These are phyloP conservation scores for Xerocomus brunneocitrinus DNA, from an alignment of 768 basidiomycete species.

Conservation along the genomic window DNA sequence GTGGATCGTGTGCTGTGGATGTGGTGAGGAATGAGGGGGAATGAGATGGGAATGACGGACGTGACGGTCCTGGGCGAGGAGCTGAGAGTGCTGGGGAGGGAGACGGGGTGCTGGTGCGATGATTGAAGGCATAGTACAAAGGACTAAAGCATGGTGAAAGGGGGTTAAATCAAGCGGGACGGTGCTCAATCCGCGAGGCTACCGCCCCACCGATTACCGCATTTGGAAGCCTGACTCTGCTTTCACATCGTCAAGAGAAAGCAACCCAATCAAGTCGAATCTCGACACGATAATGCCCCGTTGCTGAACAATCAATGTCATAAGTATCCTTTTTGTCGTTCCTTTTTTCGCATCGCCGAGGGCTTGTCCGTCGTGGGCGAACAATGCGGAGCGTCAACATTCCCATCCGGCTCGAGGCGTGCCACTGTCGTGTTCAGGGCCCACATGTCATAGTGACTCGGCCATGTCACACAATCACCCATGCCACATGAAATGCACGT, in stretches of 20 bases:
- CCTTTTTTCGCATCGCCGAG: too few relatives aligned
- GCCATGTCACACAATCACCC: too few relatives aligned
- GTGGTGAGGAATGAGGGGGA: slow-evolving; percentile 3
- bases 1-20: slow-evolving; percentile 19
- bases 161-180: slow-evolving; percentile 6
- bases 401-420: too few relatives aligned
- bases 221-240: slow-evolving; percentile 27
- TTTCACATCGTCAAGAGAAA: too few relatives aligned
- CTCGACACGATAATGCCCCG: too few relatives aligned
- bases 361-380: too few relatives aligned
- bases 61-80: slow-evolving; percentile 7
- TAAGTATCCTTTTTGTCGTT: too few relatives aligned
- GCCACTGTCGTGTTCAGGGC: not conserved
- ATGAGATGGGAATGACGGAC: slow-evolving; percentile 8
- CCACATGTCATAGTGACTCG: not conserved
- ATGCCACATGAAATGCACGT: too few relatives aligned
- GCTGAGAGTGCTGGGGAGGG: slow-evolving; percentile 18
- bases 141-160: slow-evolving; percentile 29
- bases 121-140: slow-evolving; percentile 42
- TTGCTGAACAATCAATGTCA: too few relatives aligned
- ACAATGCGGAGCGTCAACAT: too few relatives aligned
- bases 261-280: too few relatives aligned
- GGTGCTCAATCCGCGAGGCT: slow-evolving; percentile 22
- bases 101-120: slow-evolving; percentile 37
- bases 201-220: slow-evolving; percentile 13